These are phyloP conservation scores for Cyberlindnera samutprakarnensis DNA, from an alignment of 805 yeast species.

Conservation along the genomic window DNA sequence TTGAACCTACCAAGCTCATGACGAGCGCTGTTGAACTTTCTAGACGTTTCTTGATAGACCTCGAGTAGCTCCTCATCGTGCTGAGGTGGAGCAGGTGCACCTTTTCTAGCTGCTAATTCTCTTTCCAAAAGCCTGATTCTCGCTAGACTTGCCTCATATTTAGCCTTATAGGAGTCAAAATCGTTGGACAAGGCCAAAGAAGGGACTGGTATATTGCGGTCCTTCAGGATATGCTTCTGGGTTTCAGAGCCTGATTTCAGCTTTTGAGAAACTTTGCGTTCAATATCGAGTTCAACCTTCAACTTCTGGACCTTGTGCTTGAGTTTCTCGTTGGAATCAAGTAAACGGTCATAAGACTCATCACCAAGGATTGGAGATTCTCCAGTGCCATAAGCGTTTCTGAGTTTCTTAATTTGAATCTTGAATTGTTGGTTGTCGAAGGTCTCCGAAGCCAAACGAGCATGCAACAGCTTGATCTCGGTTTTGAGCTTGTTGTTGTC, in stretches of 20 bases:
- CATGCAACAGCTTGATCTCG: constrained; percentile 52
- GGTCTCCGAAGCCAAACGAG: constrained; percentile 57
- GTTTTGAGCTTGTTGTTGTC: constrained; percentile 40
- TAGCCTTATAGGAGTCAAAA: constrained; percentile 29
- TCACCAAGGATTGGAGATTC: constrained; percentile 19
- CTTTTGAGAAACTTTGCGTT: constrained; percentile 40
- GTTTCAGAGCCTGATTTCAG: constrained; percentile 34
- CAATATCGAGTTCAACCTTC: constrained; percentile 41
- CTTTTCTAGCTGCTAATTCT: constrained; percentile 16
- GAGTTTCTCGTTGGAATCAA: constrained; percentile 21
- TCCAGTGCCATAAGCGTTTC: constrained; percentile 11
- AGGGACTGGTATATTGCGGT: constrained; percentile 15
- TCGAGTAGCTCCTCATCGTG: constrained; percentile 39
- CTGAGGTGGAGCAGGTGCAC: constrained; percentile 2
- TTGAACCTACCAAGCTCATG: constrained; percentile 35
- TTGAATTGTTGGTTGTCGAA: constrained; percentile 46
- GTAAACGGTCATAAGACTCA: constrained; percentile 14
- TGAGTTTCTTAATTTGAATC: constrained; percentile 33
- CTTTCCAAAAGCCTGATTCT: constrained; percentile 34
- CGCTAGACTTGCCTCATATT: constrained; percentile 40
- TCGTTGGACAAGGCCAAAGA: constrained; percentile 18
- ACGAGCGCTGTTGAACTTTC: constrained; percentile 35
- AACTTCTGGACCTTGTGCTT: constrained; percentile 40
- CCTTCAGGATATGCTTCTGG: constrained; percentile 26
- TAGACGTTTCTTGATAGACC: constrained; percentile 42